Percentiles rank a stretch among this genome's conserved stretches.
phyloP scores from a whole-genome alignment of 2,329 filamentous ascomycete species.

The Cordyceps militaris region DNA sequence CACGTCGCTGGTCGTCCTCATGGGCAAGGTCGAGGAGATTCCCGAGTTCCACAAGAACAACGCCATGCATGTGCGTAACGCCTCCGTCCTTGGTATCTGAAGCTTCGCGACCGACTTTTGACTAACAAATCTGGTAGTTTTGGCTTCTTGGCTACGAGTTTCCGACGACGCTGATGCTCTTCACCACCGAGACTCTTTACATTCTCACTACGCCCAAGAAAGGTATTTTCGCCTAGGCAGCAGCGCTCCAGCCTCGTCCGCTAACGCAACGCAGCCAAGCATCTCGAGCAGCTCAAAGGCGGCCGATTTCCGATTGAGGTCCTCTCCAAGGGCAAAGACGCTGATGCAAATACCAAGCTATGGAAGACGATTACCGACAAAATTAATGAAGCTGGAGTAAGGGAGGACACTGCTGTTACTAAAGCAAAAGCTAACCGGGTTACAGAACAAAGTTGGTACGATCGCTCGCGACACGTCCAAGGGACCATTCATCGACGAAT shows the following conservation, averaged over 20 bases:
- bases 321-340: conserved; percentile 83
- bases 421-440: conserved; percentile 12
- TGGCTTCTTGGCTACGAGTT: conserved; percentile 99
- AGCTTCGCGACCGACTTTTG: not conserved
- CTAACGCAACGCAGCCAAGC: conserved; percentile 61
- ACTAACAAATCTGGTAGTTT: conserved; percentile 52
- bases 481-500: conserved; percentile 91
- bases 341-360: conserved; percentile 83
- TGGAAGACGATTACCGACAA: conserved; percentile 77
- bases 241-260: conserved; percentile 11
- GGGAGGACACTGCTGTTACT: conserved; percentile 28
- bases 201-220: conserved; percentile 97
- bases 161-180: conserved; percentile 86
- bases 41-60: conserved; percentile 92
- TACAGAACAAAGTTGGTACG: conserved; percentile 80
- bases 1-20: conserved; percentile 78
- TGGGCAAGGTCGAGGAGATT: conserved; percentile 90
- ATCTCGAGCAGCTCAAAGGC: conserved; percentile 84
- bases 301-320: conserved; percentile 91
- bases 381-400: conserved; percentile 80
- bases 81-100: conserved; percentile 1
- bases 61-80: conserved; percentile 58
- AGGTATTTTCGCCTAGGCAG: conserved; percentile 46
- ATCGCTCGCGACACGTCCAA: conserved; percentile 76
- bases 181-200: conserved; percentile 82